Base-by-base conservation (phyloP, 2,329 filamentous ascomycete species). In the Coleophoma crateriformis region DNA sequence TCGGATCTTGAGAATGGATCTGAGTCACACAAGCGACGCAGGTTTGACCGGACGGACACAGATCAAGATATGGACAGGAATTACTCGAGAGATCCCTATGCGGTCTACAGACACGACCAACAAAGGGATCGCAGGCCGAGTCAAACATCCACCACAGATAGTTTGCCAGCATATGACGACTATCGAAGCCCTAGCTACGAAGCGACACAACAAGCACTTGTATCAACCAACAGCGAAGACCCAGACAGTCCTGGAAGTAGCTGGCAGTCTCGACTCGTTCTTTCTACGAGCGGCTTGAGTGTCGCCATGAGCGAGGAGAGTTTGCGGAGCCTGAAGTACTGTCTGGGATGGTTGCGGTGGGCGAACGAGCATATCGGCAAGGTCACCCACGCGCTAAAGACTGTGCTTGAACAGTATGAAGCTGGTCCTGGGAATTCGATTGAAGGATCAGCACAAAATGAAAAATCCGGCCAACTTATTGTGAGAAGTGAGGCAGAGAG, bases 301-400 rank as follows among this genome's bases (percentile, higher is more conserved):
- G 85, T 95, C 14, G 90, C 94, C 1, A 90, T 99, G 78, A 95
- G 87, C 61, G 87, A 95, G 15, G 87, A 94, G 61, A 95, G 89
- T 19, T 72, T 96, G 8, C 81, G 84, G 46, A 94, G 87, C 53
- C 72, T 99, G 39, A 90, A 88, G 59, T 92, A 90, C 60, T 96
- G 91, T 55, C 72, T 97, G 2, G 78, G 79, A 20, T 88, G 90
- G 77, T 73, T 97, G 43, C 80, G 84, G 22, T 87, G 85, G 77
- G 89, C 89, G 2, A 95, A 95, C 53, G 83, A 82, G 7, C 88
- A 90, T 63, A 83, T 97, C 50, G 83, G 85, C 43, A 82, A 83
- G 44, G 79, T 90, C 0, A 88, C 96, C 54, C 73, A 78, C 14
- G 84, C 85, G 3, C 70, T 97, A 3, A 90, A 87, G 61, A 75